Evolutionary conservation across 768 basidiomycete species (phyloP).

Genomic region (Trametes sanguinea): DNA sequence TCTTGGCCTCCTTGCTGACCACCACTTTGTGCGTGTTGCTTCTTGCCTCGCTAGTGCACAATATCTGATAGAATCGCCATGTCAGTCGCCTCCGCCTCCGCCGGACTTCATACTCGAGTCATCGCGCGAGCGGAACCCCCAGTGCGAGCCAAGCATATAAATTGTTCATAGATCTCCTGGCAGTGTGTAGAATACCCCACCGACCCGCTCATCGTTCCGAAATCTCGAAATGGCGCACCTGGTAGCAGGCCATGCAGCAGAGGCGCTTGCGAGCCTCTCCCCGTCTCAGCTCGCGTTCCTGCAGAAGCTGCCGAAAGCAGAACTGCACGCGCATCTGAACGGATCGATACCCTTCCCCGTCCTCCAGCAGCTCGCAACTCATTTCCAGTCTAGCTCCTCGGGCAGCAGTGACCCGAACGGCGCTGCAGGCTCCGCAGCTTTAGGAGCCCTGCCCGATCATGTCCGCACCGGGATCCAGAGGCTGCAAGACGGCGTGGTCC

Average conservation of each 20-base stretch:
- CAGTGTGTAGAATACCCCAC: too few relatives aligned
- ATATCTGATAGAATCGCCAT: too few relatives aligned
- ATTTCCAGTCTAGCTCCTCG: slow-evolving; percentile 29
- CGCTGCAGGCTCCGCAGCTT: background rate
- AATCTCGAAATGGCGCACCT: background rate
- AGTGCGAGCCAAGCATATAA: too few relatives aligned
- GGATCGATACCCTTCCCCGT: slow-evolving; percentile 74
- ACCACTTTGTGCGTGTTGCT: too few relatives aligned
- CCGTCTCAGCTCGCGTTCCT: slow-evolving; percentile 59
- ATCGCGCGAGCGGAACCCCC: too few relatives aligned
- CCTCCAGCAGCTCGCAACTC: slow-evolving; percentile 61
- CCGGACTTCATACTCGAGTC: too few relatives aligned
- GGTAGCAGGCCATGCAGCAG: slow-evolving; percentile 39
- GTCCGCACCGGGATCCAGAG: slow-evolving; percentile 47
- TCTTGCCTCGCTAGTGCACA: too few relatives aligned
- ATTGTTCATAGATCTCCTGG: too few relatives aligned
- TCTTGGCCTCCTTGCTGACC: too few relatives aligned
- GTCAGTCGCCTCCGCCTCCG: too few relatives aligned
- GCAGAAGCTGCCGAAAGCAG: slow-evolving; percentile 70
- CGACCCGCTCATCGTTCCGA: too few relatives aligned
- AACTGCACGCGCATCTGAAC: slow-evolving; percentile 85
- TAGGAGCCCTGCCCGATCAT: slow-evolving; percentile 10
- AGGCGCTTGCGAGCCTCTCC: slow-evolving; percentile 56
- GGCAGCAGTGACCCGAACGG: background rate
- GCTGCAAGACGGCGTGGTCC: slow-evolving; percentile 41